A percentile compares a stretch with the other conserved stretches of the same genome.
Evolutionary conservation across 495 filamentous ascomycete species (phyloP).

Genomic region (Penicillium manginii): DNA sequence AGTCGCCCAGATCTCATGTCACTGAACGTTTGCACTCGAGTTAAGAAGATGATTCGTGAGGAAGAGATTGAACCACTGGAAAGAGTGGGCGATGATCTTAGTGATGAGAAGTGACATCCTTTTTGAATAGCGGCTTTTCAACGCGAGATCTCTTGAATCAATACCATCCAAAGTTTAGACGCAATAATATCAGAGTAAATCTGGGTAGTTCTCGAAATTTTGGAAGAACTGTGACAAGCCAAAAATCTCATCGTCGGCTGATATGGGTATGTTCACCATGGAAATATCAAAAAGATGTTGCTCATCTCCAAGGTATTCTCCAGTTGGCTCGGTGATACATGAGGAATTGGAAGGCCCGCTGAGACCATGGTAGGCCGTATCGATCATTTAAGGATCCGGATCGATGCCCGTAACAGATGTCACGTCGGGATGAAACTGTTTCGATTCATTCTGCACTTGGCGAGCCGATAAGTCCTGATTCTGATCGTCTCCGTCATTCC

Average conservation of each 20-base stretch:
- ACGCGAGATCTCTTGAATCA: too few relatives aligned
- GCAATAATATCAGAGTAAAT: background rate
- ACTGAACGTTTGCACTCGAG: conserved; percentile 25
- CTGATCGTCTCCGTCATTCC: background rate
- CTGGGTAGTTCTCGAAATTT: background rate
- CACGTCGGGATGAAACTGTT: background rate
- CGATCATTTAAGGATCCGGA: background rate
- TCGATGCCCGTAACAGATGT: background rate
- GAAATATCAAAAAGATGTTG: background rate
- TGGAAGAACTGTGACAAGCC: background rate
- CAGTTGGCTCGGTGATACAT: background rate
- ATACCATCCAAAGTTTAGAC: background rate
- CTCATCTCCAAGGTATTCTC: background rate
- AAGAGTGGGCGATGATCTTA: background rate
- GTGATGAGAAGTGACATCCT: background rate
- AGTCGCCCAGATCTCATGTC: conserved; percentile 59
- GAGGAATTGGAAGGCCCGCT: background rate
- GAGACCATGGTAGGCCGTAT: background rate
- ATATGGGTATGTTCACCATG: background rate
- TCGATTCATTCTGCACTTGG: background rate
- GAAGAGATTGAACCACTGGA: background rate
- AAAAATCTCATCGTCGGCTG: background rate
- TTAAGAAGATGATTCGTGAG: conserved; percentile 9
- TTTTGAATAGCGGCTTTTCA: background rate
- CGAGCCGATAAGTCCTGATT: background rate